Evolutionary conservation across 169 alveolate genomes (phyloP).

Genomic region (Plasmodium yoelii): DNA sequence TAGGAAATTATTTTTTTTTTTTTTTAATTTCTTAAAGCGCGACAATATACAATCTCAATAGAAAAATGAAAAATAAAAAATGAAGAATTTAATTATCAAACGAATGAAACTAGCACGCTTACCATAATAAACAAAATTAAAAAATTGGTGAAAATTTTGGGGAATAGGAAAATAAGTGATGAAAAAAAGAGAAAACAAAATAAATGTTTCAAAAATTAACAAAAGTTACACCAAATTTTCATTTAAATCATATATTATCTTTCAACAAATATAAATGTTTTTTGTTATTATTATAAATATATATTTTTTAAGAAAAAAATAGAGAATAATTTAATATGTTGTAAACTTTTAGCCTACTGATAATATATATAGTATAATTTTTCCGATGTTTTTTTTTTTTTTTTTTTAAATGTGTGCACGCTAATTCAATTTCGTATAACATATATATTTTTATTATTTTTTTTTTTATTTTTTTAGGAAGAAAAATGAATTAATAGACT

Average conservation of each 20-base stretch:
- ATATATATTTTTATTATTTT: slow-evolving; percentile 1
- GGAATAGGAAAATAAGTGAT: slow-evolving; percentile 5
- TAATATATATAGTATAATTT: slow-evolving; percentile 14
- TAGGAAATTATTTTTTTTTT: too few relatives aligned
- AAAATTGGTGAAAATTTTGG: background rate
- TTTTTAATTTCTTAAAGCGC: too few relatives aligned
- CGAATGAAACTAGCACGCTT: too few relatives aligned
- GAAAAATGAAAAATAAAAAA: background rate
- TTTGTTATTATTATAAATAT: slow-evolving; percentile 2
- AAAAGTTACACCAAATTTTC: slow-evolving; percentile 3
- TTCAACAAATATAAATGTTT: slow-evolving; percentile 27
- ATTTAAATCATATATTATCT: background rate
- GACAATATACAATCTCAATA: background rate
- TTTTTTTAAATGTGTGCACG: slow-evolving; percentile 53
- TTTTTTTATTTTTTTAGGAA: background rate
- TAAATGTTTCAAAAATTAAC: slow-evolving; percentile 4
- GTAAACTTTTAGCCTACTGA: slow-evolving; percentile 45
- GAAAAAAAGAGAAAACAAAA: slow-evolving; percentile 11
- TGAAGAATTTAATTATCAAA: too few relatives aligned
- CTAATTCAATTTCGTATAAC: background rate
- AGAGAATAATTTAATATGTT: slow-evolving; percentile 33
- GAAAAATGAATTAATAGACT: background rate
- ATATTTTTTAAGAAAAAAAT: slow-evolving; percentile 1
- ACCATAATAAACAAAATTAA: too few relatives aligned
- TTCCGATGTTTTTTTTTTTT: slow-evolving; percentile 37